Base-by-base conservation (phyloP, 176 grass and related monocot genomes). In the Ananas comosus region DNA sequence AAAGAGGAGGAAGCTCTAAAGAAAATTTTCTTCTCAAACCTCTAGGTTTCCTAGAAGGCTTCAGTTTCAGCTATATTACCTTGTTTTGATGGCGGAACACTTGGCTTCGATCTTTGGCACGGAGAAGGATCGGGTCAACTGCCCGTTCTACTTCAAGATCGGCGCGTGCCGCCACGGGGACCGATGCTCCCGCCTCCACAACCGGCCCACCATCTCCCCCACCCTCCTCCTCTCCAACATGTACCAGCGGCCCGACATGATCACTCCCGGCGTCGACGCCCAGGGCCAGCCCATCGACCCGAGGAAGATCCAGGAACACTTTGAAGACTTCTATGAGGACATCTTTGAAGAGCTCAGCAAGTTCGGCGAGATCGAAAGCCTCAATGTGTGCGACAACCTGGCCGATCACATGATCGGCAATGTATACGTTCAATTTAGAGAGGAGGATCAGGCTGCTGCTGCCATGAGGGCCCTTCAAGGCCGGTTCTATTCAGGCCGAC, bases 331-430 rank as follows among this genome's bases (percentile, higher is more conserved):
- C 47, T 92, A 97, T 51, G 93, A 97, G 78, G 94, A 97, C 71
- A 92, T 97, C 59, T 97, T 87, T 58, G 71, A 81, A 51, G 93
- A 96, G 73, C 83, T 90, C 48, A 75, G 79, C 83, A 96, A 96
- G 83, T 80, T 92, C 66, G 93, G 93, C 19, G 86, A 92, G 63
- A 76, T 96, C 3, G 93, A 96, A 76, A 77, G 49, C 74, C 89
- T 96, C 33, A 83, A 92, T 73, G 89, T 92, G 8, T 97, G 94
- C 25, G 94, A 97, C 76, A 97, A 97, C 69, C 84, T 92, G 13
- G 94, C 94, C 0, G 94, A 97, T 56, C 94, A 97, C 83, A 90
- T 97, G 66, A 92, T 97, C 16, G 94, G 94, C 28, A 97, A 92
- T 75, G 94, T 97, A 23, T 97, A 97, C 23, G 89, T 92, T 13